Conservation (phyloP, 1,284 basidiomycete genomes). For the Sanghuangporus baumii region DNA sequence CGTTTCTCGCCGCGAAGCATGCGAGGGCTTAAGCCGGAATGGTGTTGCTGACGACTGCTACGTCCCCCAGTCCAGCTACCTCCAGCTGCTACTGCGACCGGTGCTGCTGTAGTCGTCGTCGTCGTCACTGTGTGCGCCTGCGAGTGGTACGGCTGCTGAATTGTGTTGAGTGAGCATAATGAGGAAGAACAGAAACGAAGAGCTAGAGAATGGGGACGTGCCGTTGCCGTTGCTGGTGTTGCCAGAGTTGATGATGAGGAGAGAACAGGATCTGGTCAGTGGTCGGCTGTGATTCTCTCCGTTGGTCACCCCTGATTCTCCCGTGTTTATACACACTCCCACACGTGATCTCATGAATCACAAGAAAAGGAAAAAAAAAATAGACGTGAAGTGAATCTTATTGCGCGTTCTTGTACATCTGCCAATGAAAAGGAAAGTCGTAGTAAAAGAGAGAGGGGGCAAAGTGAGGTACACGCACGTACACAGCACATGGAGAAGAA, state of each 20-base stretch:
- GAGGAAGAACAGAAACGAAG: neutral
- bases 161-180: neutral
- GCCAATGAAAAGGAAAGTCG: neutral
- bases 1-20: conserved; percentile 18
- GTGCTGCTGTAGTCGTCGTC: too few species aligned
- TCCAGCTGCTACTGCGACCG: too few species aligned
- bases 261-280: neutral
- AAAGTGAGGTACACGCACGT: neutral
- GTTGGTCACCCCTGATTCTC: neutral
- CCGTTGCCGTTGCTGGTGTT: neutral
- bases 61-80: too few species aligned
- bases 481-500: conserved; percentile 2
- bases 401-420: too few species aligned
- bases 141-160: neutral
- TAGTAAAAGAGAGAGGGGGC: neutral
- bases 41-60: too few species aligned
- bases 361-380: too few species aligned
- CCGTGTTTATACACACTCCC: too few species aligned
- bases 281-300: neutral
- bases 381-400: too few species aligned
- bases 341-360: too few species aligned
- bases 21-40: neutral
- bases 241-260: neutral
- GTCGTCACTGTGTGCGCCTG: too few species aligned
- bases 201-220: neutral